Evolutionary conservation across 306 rosid genomes (phyloP).

Genomic region (Dalbergia cochinchinensis): DNA sequence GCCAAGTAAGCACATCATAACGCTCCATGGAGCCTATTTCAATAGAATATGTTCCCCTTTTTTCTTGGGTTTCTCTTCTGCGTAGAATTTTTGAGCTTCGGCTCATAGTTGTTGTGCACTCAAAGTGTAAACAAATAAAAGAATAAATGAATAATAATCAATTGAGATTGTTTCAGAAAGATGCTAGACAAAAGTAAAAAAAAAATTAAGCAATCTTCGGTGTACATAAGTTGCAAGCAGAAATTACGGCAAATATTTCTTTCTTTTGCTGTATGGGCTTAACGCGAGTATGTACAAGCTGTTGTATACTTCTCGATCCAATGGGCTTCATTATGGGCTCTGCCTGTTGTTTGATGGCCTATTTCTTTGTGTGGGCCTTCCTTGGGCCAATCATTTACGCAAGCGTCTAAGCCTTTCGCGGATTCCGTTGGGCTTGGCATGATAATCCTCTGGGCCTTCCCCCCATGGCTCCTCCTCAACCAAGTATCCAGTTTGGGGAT

Average conservation of each 20-base stretch:
- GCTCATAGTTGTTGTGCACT: conserved; percentile 24
- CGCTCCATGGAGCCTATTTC: not conserved
- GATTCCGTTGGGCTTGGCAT: not conserved
- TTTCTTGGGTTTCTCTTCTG: not conserved
- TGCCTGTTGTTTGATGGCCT: not conserved
- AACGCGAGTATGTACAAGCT: conserved; percentile 45
- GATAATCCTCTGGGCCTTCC: not conserved
- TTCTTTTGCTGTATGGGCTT: not conserved
- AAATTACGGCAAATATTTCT: not conserved
- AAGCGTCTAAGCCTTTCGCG: not conserved
- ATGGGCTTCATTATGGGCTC: not conserved
- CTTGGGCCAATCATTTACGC: not conserved
- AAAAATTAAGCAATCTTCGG: not conserved
- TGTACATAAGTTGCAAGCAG: conserved; percentile 21
- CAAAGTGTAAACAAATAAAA: conserved; percentile 38
- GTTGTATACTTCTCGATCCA: not conserved
- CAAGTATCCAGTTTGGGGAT: conserved; percentile 31
- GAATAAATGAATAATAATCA: conserved; percentile 41
- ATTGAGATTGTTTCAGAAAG: conserved; percentile 17
- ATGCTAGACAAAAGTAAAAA: not conserved
- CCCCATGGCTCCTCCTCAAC: not conserved
- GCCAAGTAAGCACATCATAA: conserved; percentile 24
- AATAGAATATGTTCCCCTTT: not conserved
- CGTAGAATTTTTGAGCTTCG: not conserved
- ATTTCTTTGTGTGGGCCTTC: not conserved